phyloP scores from a whole-genome alignment of 1,284 basidiomycete genomes.

The Irpex sp. region DNA sequence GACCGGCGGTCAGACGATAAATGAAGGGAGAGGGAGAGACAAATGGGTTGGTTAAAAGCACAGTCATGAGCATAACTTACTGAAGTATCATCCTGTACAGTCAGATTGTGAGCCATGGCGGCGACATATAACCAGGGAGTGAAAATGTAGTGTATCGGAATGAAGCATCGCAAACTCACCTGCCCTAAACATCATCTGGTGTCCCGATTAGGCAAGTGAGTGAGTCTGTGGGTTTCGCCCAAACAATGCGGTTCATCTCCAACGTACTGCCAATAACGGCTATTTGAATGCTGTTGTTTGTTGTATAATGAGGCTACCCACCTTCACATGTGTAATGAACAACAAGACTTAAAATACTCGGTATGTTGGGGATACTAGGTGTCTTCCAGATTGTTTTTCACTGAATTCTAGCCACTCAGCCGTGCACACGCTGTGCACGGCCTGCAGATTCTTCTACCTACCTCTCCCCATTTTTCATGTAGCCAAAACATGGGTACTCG shows the following conservation, averaged over 20 bases:
- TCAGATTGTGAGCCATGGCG: background rate
- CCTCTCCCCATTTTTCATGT: background rate
- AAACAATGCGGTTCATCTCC: background rate
- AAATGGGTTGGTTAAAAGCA: background rate
- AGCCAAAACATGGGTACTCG: background rate
- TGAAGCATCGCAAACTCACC: background rate
- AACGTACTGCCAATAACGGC: background rate
- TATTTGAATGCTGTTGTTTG: background rate
- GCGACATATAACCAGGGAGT: background rate
- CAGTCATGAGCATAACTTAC: background rate
- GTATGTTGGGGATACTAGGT: background rate
- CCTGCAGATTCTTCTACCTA: background rate
- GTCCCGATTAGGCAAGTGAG: constrained; percentile 4
- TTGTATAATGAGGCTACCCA: background rate
- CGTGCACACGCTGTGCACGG: background rate
- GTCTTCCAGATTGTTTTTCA: background rate
- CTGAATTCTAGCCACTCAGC: background rate
- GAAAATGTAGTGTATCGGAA: background rate
- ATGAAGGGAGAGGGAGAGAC: background rate
- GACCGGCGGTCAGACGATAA: background rate
- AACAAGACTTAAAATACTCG: too few species aligned
- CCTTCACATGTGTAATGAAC: too few species aligned
- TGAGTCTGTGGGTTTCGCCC: background rate
- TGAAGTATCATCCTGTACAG: background rate
- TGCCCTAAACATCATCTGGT: constrained; percentile 11